phyloP scores from a whole-genome alignment of 1,284 basidiomycete genomes.

The Sporisorium reilianum region DNA sequence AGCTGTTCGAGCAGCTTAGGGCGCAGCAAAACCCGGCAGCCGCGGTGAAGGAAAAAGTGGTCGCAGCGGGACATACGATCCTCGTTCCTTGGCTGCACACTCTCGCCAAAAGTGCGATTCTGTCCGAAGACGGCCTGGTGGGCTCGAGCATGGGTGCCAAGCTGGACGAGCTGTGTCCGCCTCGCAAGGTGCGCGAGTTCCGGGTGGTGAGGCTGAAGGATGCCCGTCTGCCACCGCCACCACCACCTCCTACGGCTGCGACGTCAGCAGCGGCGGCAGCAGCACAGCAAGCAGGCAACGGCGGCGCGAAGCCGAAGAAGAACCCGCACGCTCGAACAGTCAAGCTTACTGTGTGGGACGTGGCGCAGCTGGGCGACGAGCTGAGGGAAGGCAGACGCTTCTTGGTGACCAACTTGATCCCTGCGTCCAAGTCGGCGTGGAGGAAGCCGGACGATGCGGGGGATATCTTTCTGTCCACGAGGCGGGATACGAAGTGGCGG shows the following conservation, averaged over 20 bases:
- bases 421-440: constrained; percentile 77
- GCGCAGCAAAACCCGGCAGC: constrained; percentile 17
- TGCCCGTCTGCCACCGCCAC: constrained; percentile 68
- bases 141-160: constrained; percentile 9
- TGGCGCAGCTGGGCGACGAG: constrained; percentile 25
- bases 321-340: constrained; percentile 49
- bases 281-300: background rate
- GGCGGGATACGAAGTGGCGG: constrained; percentile 75
- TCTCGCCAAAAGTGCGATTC: constrained; percentile 16
- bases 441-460: constrained; percentile 73
- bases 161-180: constrained; percentile 77
- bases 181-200: constrained; percentile 83
- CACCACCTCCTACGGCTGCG: background rate
- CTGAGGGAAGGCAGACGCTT: constrained; percentile 32
- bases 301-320: constrained; percentile 15
- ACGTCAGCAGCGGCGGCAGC: background rate
- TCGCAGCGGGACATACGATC: constrained; percentile 13
- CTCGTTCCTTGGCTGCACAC: constrained; percentile 27
- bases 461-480: constrained; percentile 78
- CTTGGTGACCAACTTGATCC: constrained; percentile 77
- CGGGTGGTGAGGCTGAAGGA: constrained; percentile 82
- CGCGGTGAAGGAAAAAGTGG: constrained; percentile 27
- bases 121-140: constrained; percentile 12
- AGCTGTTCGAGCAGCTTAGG: constrained; percentile 23
- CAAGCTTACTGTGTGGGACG: constrained; percentile 59